A percentile compares a stretch with the other conserved stretches of the same genome.
Evolutionary conservation across 805 yeast genomes (phyloP).

Genomic region (Candida ovalis): DNA sequence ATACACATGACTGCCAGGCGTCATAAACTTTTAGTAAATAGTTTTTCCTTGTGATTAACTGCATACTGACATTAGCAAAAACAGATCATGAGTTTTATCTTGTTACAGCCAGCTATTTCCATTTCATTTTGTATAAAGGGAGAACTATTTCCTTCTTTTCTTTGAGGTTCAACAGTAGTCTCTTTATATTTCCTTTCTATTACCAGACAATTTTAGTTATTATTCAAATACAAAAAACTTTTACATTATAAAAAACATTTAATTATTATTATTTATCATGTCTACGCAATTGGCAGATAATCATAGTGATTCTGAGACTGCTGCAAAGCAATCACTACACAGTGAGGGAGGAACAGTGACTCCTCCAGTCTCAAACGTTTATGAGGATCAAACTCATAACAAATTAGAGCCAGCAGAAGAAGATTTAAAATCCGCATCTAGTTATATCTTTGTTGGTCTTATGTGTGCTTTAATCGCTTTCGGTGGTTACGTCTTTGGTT

Average conservation of each 20-base stretch:
- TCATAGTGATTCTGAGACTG: background rate
- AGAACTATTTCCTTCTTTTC: background rate
- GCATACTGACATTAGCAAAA: too few species aligned
- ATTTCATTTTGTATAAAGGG: background rate
- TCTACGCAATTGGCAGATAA: background rate
- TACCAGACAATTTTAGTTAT: background rate
- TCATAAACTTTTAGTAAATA: too few species aligned
- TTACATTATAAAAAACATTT: background rate
- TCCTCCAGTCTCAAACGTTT: slow-evolving; percentile 22
- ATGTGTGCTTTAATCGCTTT: slow-evolving; percentile 58
- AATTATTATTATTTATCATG: background rate
- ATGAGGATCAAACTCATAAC: slow-evolving; percentile 19
- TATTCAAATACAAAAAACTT: background rate
- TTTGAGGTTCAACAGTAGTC: background rate
- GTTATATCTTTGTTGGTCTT: slow-evolving; percentile 24
- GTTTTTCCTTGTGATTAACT: too few species aligned
- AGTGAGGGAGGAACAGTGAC: slow-evolving; percentile 3
- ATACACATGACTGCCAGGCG: too few species aligned
- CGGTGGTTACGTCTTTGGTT: slow-evolving; percentile 76
- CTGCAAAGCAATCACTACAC: slow-evolving; percentile 1
- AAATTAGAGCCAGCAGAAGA: slow-evolving; percentile 3
- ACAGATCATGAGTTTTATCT: too few species aligned
- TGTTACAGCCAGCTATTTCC: background rate
- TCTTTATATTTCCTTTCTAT: background rate
- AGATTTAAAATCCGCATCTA: slow-evolving; percentile 15